A percentile compares a stretch with the other conserved stretches of the same genome.
Evolutionary conservation across 2,329 filamentous ascomycete genomes (phyloP).

Genomic region (Aspergillus ochraceoroseus): DNA sequence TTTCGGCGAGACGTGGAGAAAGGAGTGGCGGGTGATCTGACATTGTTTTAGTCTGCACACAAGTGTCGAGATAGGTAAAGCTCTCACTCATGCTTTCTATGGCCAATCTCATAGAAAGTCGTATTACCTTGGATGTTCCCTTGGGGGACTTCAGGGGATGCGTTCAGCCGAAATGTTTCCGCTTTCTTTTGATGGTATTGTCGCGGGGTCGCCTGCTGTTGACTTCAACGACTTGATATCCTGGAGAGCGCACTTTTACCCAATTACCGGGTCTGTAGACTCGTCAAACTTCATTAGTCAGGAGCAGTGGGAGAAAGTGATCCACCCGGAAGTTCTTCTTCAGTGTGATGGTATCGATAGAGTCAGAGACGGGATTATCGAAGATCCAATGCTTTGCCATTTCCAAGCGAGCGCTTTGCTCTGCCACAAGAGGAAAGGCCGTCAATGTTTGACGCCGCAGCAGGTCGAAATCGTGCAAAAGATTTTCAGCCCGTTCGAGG

Average conservation of each 20-base stretch:
- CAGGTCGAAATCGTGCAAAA: conserved; percentile 11
- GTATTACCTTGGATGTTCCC: conserved; percentile 13
- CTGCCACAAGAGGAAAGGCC: conserved; percentile 18
- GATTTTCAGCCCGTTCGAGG: conserved; percentile 12
- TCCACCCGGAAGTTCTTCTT: conserved; percentile 36
- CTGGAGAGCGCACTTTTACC: conserved; percentile 38
- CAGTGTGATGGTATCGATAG: conserved; percentile 35
- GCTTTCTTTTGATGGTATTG: conserved; percentile 38
- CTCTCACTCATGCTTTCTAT: conserved; percentile 8
- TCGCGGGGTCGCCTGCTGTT: conserved; percentile 41
- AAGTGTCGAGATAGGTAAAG: conserved; percentile 6
- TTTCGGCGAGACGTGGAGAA: too few relatives aligned
- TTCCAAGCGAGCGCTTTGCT: conserved; percentile 32
- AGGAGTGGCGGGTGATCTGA: too few relatives aligned
- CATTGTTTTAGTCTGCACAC: conserved; percentile 3
- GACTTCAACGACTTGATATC: conserved; percentile 41
- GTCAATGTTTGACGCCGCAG: conserved; percentile 21
- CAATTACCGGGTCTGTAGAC: conserved; percentile 33
- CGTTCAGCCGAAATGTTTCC: conserved; percentile 8
- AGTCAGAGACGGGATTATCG: conserved; percentile 36
- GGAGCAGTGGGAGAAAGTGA: conserved; percentile 14
- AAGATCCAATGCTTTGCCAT: conserved; percentile 35
- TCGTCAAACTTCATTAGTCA: conserved; percentile 18
- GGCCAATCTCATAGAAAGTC: conserved; percentile 3
- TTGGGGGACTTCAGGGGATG: conserved; percentile 9